Base-by-base conservation (phyloP, 2,329 filamentous ascomycete genomes). In the Geosmithia flava region DNA sequence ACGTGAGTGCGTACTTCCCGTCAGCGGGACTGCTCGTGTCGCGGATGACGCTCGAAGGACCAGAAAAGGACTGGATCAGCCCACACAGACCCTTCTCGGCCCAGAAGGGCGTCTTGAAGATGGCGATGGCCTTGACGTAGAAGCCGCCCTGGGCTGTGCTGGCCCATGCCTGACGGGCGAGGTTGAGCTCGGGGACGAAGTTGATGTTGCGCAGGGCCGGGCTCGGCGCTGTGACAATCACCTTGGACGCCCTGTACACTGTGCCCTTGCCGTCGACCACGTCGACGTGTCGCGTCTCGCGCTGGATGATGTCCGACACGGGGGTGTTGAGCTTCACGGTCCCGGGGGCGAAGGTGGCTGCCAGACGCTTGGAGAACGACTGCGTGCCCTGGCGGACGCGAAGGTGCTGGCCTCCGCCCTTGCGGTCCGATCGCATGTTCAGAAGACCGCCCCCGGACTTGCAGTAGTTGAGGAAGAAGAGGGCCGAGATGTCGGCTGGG, bases 381-480 rank as follows among this genome's bases (percentile, higher is more conserved):
- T 74, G 68, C 1, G 67, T 74, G 1, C 75, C 75, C 48, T 70
- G 59, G 2, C 65, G 62, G 17, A 74, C 55, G 1, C 75, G 66
- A 7, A 79, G 62, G 53, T 75, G 67, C 52, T 79, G 74, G 0
- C 70, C 77, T 5, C 76, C 77, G 42, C 67, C 54, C 49, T 73
- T 70, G 20, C 62, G 55, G 53, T 80, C 76, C 1, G 73, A 75
- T 0, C 72, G 63, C 67, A 80, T 74, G 43, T 68, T 62, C 49
- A 74, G 50, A 2, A 80, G 59, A 0, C 78, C 76, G 4, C 69
- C 69, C 2, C 72, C 72, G 11, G 65, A 68, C 53, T 69, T 71
- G 63, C 70, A 73, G 59, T 80, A 78, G 54, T 76, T 65, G 20
- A 81, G 62, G 53, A 80, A 77, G 54, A 62, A 79, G 1, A 75